Percentiles rank a stretch among this genome's conserved stretches.
Evolutionary conservation across 371 early-diverging fungal genomes (phyloP).

Genomic region (Actinomucor elegans): DNA sequence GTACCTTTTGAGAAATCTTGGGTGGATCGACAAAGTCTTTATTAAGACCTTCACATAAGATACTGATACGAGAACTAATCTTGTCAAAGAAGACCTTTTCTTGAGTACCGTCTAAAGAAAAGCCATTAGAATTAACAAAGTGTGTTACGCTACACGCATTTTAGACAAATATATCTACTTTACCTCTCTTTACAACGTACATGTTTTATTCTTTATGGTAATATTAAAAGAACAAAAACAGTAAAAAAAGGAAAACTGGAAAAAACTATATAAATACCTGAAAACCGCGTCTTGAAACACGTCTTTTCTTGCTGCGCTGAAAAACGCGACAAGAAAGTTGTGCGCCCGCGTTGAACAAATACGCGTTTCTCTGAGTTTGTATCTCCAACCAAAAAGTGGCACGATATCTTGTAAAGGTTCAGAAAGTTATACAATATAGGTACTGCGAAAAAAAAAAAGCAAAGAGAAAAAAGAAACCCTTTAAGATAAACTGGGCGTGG

Average conservation of each 20-base stretch:
- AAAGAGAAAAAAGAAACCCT: no score
- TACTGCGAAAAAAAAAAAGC: no score
- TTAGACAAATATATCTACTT: neutral
- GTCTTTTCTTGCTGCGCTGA: slow-evolving; percentile 1
- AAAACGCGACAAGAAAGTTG: slow-evolving; percentile 9
- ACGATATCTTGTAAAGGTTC: no score
- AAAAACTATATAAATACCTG: neutral
- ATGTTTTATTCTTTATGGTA: no score
- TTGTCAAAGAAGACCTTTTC: slow-evolving; percentile 89
- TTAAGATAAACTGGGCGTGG: no score
- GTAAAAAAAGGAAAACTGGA: no score
- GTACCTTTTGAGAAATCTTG: slow-evolving; percentile 81
- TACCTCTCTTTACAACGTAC: slow-evolving; percentile 81
- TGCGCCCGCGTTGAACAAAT: neutral
- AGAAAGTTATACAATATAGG: no score
- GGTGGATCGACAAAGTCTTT: slow-evolving; percentile 83
- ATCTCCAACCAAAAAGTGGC: no score
- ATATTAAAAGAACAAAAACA: no score
- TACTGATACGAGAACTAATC: slow-evolving; percentile 87
- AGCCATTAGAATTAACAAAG: neutral
- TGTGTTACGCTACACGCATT: neutral
- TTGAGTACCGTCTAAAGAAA: slow-evolving; percentile 78
- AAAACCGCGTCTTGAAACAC: slow-evolving; percentile 5
- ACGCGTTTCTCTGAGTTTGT: no score
- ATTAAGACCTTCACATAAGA: slow-evolving; percentile 85